Percentiles rank a stretch among this genome's conserved stretches.
Evolutionary conservation across 2,329 filamentous ascomycete species (phyloP).

Genomic region (Sporothrix pallida): DNA sequence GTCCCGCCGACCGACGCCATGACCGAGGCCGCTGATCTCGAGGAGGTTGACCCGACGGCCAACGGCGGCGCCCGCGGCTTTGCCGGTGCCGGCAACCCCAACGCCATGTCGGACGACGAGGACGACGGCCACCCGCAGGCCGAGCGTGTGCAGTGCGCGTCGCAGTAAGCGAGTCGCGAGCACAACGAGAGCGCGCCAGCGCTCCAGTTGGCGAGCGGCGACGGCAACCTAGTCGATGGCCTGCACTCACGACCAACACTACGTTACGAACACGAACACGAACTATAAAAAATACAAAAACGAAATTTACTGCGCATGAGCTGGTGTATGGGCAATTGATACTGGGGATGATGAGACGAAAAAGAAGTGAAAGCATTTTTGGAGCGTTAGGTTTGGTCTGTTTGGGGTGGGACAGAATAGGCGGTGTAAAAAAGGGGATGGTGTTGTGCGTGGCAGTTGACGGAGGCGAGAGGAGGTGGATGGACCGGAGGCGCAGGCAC

Average conservation of each 20-base stretch:
- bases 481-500: background rate
- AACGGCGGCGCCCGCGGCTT: slow-evolving; percentile 71
- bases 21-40: slow-evolving; percentile 86
- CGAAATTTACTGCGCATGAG: too few relatives aligned
- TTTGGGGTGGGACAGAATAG: slow-evolving; percentile 16
- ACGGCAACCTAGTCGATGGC: background rate
- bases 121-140: slow-evolving; percentile 75
- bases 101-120: slow-evolving; percentile 74
- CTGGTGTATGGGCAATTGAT: background rate
- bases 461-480: background rate
- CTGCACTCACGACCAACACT: background rate
- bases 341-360: background rate
- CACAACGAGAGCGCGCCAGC: background rate
- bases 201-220: background rate
- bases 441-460: background rate
- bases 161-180: slow-evolving; percentile 65
- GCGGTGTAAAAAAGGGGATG: background rate
- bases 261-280: background rate
- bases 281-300: background rate
- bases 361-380: slow-evolving; percentile 15
- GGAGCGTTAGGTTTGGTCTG: background rate
- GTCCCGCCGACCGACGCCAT: slow-evolving; percentile 81
- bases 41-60: slow-evolving; percentile 72
- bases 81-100: slow-evolving; percentile 50
- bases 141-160: slow-evolving; percentile 85